Percentiles rank a stretch among this genome's conserved stretches.
Evolutionary conservation across 1,139 yeast genomes (phyloP).

Genomic region (Debaryomyces psychrophilus): DNA sequence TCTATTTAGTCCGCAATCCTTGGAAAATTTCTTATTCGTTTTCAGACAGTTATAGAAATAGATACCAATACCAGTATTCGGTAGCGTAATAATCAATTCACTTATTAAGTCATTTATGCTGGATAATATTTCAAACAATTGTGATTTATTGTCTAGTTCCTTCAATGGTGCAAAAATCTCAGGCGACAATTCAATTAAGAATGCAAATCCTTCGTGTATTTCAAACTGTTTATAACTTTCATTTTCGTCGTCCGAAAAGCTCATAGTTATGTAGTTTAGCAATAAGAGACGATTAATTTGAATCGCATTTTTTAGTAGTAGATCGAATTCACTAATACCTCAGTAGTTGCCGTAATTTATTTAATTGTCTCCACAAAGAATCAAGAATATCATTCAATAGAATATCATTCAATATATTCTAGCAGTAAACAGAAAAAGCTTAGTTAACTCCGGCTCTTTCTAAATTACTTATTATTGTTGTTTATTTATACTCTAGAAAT

Average conservation of each 20-base stretch:
- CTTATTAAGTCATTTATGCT: constrained; percentile 59
- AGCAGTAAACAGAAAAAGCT: neutral
- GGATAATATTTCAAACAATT: constrained; percentile 54
- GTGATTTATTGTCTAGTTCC: constrained; percentile 40
- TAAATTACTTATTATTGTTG: neutral
- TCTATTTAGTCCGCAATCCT: constrained; percentile 31
- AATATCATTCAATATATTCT: neutral
- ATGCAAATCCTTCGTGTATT: constrained; percentile 63
- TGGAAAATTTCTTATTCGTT: constrained; percentile 30
- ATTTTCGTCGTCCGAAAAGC: constrained; percentile 20
- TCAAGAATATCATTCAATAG: neutral
- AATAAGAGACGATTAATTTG: neutral
- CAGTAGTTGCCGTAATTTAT: neutral
- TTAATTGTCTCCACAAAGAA: neutral
- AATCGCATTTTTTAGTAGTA: neutral
- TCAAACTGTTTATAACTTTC: constrained; percentile 43
- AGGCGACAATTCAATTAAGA: constrained; percentile 62
- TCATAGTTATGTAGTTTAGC: constrained; percentile 11
- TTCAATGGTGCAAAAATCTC: constrained; percentile 43
- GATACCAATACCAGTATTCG: constrained; percentile 69
- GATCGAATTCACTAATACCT: neutral
- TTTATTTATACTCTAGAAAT: neutral
- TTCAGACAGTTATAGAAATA: constrained; percentile 56
- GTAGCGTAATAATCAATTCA: constrained; percentile 59
- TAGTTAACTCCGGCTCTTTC: neutral